Base-by-base conservation (phyloP, 768 basidiomycete genomes). In the Lentinula detonsa region DNA sequence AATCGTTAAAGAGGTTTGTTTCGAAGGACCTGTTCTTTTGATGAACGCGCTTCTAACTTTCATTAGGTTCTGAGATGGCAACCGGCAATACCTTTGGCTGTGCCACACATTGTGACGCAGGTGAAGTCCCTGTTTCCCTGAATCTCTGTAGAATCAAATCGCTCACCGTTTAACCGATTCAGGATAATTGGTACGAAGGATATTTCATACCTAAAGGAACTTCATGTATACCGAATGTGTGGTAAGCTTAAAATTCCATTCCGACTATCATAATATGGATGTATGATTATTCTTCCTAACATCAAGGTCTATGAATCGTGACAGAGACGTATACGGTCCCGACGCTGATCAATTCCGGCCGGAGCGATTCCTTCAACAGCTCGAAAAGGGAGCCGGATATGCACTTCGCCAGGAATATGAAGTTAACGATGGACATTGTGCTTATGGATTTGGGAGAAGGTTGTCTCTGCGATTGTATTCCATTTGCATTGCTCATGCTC, bases 1-100 rank as follows among this genome's bases (percentile, higher is more conserved):
- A 6, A 60, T 69, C n/a, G 66, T 62, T 46, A 64, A 69, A 51
- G 61, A 61, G 54, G 61, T 61, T 21, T 9, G 46, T 48, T 23
- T 48, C 3, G 7, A 21, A 18, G n/a, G 11, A 40, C 15, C 2
- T 2, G 23, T 10, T 3, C 23, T 51, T 28, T 4, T 23, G 9
- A 18, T 16, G 46, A n/a, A 48, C 16, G 3, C 3, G 28, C 28
- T 28, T 43, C 13, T 5, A 13, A 15, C 13, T 43, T 13, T 48
- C 28, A 28, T 31, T 37, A 59, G 57, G 28, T 52, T 35, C 40
- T 60, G 23, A 33, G 59, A n/a, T 60, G 48, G 59, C 59, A 52
- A 16, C 35, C 59, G 4, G 35, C 33, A 3, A 18, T 35, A 7
- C 48, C 59, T 2, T 34, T 60, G 31, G 59, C 33, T 39, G 35